Base-by-base conservation (phyloP, 169 alveolate species). In the Eimeria sp. region DNA sequence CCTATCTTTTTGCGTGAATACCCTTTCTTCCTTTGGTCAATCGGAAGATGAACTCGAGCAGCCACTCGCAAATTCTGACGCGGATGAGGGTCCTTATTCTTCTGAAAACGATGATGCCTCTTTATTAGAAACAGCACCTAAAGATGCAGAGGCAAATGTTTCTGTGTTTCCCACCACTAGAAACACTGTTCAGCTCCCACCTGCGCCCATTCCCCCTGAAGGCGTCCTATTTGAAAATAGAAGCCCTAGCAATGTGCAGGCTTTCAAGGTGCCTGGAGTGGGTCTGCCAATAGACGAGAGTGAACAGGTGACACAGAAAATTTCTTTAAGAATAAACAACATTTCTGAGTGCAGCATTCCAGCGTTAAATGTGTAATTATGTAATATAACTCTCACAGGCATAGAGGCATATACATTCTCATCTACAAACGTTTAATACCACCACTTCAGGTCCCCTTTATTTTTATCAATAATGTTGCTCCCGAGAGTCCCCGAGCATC, bases 261-360 rank as follows among this genome's bases (percentile, higher is more conserved):
- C 95, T 16, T 90, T 49, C 63, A 87, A 90, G 80, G 95, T 90
- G 34, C 95, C 95, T 1, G 95, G 95, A 25, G 80, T 76, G 82
- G 95, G 95, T 1, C 57, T 75, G 89, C 63, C 89, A 14, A 63
- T 90, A 40, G 95, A 65, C 4, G 90, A 72, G 14, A 82, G 95
- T 22, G 51, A 90, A 61, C 82, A 90, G 90, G 95, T 75, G 4
- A 9, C 87, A 30, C 43, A 27, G n/a, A 51, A 27, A 61, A 61
- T 2, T 1, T 4, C 11, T 5, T 13, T 14, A 61, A 11, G 1
- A n/a, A 67, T 67, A 27, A 67, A 67, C 25, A 67, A 67, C 40
- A 34, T 34, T 34, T 34, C 40, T 34, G 40, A 34, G 40, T 34
- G 40, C 3, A 34, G 40, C 40, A 34, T 34, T 34, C 40, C 40